Base-by-base conservation (phyloP, 2,329 filamentous ascomycete species). In the Arthrinium phaeospermum region DNA sequence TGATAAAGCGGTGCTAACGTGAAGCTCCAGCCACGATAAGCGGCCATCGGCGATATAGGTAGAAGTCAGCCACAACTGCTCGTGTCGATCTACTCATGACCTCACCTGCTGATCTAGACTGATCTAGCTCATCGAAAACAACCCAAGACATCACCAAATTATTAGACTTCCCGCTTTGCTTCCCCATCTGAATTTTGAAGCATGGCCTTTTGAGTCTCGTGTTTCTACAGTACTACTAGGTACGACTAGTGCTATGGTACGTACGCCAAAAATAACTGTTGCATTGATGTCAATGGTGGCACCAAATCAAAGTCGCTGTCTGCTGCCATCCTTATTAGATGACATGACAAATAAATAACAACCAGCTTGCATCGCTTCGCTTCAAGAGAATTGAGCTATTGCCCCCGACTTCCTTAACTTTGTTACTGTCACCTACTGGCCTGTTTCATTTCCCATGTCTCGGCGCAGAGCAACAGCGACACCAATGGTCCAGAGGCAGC, bases 81-180 rank as follows among this genome's bases (percentile, higher is more conserved):
- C 6, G 22, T 34, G 4, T 61, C 27, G 37, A 41, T 7, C 37
- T 24, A 13, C 10, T 14, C n/a, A 61, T 61, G 30, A 37, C 53
- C 30, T 37, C 53, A 37, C 12, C 51, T 61, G 22, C 30, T 16
- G 12, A 61, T 61, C 30, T n/a, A 4, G 27, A n/a, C 4, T 13
- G 16, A n/a, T 41, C 30, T 64, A 30, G 57, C 57, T 37, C 53
- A 37, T 61, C 53, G 30, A 61, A 37, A 61, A 12, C 8, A 34
- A 57, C 16, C 27, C 27, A 57, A 19, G 27, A 57, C 51, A 57
- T 30, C 51, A 19, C 27, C 27, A 57, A 57, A 19, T 19, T 16
- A 34, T 37, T 61, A 61, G 53, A 37, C 53, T 61, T 61, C 19
- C 53, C 51, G 51, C 51, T 57, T 34, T 30, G 51, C 53, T 61